Evolutionary conservation across 345 rosid species (phyloP), one percentile per base, ranked within the genome.

Genomic region (Salix suchowensis): DNA sequence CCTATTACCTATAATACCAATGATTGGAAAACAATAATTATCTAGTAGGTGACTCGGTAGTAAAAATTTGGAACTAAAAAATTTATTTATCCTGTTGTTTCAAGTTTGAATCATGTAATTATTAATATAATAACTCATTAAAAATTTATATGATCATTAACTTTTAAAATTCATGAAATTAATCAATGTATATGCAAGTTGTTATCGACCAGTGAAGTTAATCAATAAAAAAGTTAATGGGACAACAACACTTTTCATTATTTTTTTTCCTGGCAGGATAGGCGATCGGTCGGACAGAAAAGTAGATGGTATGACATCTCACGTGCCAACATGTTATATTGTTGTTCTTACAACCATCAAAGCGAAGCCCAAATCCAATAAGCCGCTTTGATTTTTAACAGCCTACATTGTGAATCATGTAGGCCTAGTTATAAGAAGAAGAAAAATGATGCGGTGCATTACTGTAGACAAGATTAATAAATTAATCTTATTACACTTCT

Each of bases 121-220:
- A 0, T 1, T 37, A 37, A 37, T 6, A 37, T 37, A 0, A 37
- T 37, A 1, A 7, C n/a, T 2, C 0, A 37, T 1, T 37, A 37
- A 6, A 7, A 7, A 1, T 0, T 37, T 37, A 37, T 0, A 1
- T 37, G 1, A 0, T 37, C 0, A 1, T 37, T 37, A 37, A 37
- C n/a, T 0, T 37, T 37, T 0, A 37, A 0, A 0, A 1, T 7
- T 0, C 40, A 7, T 37, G 0, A 0, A 37, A 37, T 37, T 37
- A 7, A 0, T 37, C 9, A 1, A 36, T 0, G 0, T 6, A 1
- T 5, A 7, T 0, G 0, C 7, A 36, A 36, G 0, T 1, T 6
- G 1, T 0, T 0, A 0, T 6, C 39, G 0, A 1, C 5, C 1
- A 36, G 2, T 32, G 2, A 32, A 32, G 5, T 32, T 32, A 4